Percentiles rank a stretch among this genome's conserved stretches.
These are phyloP conservation scores for Saccharomyces paradoxus DNA, from an alignment of 805 yeast species.

Conservation along the genomic window DNA sequence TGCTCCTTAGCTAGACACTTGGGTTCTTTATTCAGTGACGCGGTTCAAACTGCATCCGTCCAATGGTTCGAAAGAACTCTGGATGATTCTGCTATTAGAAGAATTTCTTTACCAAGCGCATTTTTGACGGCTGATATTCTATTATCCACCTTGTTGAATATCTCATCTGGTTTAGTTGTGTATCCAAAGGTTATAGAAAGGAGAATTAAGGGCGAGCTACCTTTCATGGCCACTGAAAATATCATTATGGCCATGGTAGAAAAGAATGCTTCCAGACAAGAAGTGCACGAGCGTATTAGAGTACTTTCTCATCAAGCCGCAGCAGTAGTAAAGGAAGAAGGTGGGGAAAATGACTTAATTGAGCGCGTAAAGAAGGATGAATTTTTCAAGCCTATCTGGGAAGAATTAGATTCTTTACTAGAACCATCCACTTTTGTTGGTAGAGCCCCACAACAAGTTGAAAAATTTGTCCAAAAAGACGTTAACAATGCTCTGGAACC, in stretches of 20 bases:
- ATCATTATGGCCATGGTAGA: slow-evolving; percentile 99
- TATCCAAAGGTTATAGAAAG: slow-evolving; percentile 98
- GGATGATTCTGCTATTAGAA: slow-evolving; percentile 95
- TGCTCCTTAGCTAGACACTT: slow-evolving; percentile 96
- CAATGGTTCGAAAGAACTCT: slow-evolving; percentile 99
- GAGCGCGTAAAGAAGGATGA: slow-evolving; percentile 71
- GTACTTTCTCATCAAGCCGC: slow-evolving; percentile 96
- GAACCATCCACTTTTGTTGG: slow-evolving; percentile 95
- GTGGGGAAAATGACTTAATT: slow-evolving; percentile 95
- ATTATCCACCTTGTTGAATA: slow-evolving; percentile 80
- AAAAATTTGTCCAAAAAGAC: slow-evolving; percentile 77
- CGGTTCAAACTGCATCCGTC: slow-evolving; percentile 92
- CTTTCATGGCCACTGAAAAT: slow-evolving; percentile 99
- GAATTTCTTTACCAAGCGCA: slow-evolving; percentile 94
- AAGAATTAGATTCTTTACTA: slow-evolving; percentile 67
- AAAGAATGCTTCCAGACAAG: slow-evolving; percentile 95
- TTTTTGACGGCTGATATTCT: slow-evolving; percentile 93
- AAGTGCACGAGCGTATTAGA: slow-evolving; percentile 94
- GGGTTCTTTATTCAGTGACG: slow-evolving; percentile 85
- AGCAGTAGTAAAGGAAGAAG: slow-evolving; percentile 93
- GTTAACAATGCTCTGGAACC: slow-evolving; percentile 77
- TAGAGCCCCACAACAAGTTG: slow-evolving; percentile 97
- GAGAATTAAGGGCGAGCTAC: slow-evolving; percentile 88
- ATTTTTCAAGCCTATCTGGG: slow-evolving; percentile 86
- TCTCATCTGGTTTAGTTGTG: slow-evolving; percentile 91